Conservation (phyloP, 1,284 basidiomycete genomes). For the Cryptococcus deneoformans region DNA sequence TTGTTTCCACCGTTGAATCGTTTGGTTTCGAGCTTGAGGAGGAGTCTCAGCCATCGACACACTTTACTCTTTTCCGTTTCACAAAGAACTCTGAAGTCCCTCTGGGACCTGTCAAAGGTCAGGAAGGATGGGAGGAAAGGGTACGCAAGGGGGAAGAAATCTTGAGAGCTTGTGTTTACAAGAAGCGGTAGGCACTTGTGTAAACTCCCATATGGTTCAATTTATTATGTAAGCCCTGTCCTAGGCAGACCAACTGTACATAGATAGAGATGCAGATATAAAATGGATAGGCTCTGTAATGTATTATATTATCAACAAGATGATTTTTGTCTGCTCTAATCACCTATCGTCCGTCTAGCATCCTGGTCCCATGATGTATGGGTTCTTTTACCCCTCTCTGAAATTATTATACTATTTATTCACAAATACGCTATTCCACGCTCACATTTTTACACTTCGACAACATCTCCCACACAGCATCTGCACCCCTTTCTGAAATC, state of each 20-base stretch:
- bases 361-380: no score
- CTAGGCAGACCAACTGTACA: no score
- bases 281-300: no score
- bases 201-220: constrained; percentile 41
- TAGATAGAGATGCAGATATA: no score
- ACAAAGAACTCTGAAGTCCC: constrained; percentile 59
- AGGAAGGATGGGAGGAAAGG: constrained; percentile 65
- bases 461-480: constrained; percentile 13
- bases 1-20: constrained; percentile 65
- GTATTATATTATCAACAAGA: no score
- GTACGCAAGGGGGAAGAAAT: constrained; percentile 52
- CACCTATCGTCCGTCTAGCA: no score
- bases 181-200: constrained; percentile 63
- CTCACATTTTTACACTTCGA: constrained; percentile 2
- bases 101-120: constrained; percentile 43
- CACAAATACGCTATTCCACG: no score
- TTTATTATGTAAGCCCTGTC: no score
- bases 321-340: no score
- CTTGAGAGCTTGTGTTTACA: constrained; percentile 95
- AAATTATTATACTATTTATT: no score
- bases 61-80: constrained; percentile 87
- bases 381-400: no score
- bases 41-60: constrained; percentile 71
- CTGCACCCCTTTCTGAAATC: neutral
- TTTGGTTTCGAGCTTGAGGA: constrained; percentile 76